These are phyloP conservation scores for Metschnikowia santaceciliae DNA, from an alignment of 805 yeast genomes.

Conservation along the genomic window DNA sequence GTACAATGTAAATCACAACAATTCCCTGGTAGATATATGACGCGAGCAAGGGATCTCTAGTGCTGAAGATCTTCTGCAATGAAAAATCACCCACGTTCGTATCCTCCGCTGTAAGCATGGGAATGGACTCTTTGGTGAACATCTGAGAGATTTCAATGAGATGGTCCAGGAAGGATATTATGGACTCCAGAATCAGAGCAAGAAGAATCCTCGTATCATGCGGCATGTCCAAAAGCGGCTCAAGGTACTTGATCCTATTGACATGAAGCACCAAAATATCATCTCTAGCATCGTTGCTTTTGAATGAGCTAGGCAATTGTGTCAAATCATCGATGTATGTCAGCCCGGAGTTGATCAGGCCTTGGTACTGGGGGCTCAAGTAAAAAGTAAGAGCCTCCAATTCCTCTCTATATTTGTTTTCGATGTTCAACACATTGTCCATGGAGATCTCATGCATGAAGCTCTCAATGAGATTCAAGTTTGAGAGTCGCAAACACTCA, in stretches of 20 bases:
- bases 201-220: slow-evolving; percentile 27
- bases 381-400: slow-evolving; percentile 32
- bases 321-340: slow-evolving; percentile 20
- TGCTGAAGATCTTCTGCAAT: slow-evolving; percentile 35
- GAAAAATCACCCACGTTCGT: slow-evolving; percentile 12
- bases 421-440: slow-evolving; percentile 38
- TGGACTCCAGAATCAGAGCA: slow-evolving; percentile 34
- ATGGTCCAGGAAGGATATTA: slow-evolving; percentile 26
- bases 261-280: slow-evolving; percentile 48
- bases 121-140: slow-evolving; percentile 12
- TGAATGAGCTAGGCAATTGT: slow-evolving; percentile 22
- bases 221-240: slow-evolving; percentile 45
- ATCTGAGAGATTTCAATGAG: slow-evolving; percentile 11
- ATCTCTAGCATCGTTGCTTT: slow-evolving; percentile 32
- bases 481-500: slow-evolving; percentile 46
- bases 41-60: slow-evolving; percentile 44
- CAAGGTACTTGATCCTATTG: slow-evolving; percentile 49
- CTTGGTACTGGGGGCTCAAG: slow-evolving; percentile 13
- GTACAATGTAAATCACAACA: slow-evolving; percentile 46
- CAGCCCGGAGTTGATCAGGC: slow-evolving; percentile 10
- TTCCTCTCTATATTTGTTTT: slow-evolving; percentile 41
- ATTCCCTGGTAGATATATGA: slow-evolving; percentile 50
- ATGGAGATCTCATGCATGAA: slow-evolving; percentile 44
- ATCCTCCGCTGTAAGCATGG: slow-evolving; percentile 8
- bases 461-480: slow-evolving; percentile 48